A percentile compares a stretch with the other conserved stretches of the same genome.
These are phyloP conservation scores for Colletotrichum limetticola DNA, from an alignment of 2,329 filamentous ascomycete species.

Conservation along the genomic window DNA sequence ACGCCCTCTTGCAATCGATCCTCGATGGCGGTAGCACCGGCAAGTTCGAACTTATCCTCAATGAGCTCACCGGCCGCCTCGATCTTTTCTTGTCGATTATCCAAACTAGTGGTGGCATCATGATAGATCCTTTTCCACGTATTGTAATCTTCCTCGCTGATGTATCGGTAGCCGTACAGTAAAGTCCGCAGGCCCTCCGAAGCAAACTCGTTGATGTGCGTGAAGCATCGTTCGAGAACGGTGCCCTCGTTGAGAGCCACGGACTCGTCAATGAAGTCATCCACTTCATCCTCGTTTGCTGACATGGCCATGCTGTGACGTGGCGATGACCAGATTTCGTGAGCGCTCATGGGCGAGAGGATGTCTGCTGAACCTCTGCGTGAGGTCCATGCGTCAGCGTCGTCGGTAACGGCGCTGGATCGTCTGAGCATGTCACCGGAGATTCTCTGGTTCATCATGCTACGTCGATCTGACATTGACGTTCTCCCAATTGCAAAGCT, in stretches of 20 bases:
- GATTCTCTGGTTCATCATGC: slow-evolving; percentile 38
- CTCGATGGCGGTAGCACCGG: slow-evolving; percentile 91
- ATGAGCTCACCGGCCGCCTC: slow-evolving; percentile 85
- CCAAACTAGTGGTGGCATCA: slow-evolving; percentile 84
- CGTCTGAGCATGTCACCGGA: slow-evolving; percentile 40
- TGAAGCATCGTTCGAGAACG: slow-evolving; percentile 86
- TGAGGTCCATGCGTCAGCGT: slow-evolving; percentile 18
- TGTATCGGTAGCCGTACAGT: slow-evolving; percentile 82
- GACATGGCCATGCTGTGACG: slow-evolving; percentile 51
- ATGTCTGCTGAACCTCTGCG: slow-evolving; percentile 41
- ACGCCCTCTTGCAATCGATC: slow-evolving; percentile 93
- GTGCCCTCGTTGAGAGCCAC: slow-evolving; percentile 69
- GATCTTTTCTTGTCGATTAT: slow-evolving; percentile 81
- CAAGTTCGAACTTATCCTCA: slow-evolving; percentile 83
- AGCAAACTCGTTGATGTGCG: slow-evolving; percentile 89
- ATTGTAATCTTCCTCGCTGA: slow-evolving; percentile 79
- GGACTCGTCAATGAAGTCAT: slow-evolving; percentile 68
- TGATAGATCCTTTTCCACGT: slow-evolving; percentile 82
- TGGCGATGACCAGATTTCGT: slow-evolving; percentile 38
- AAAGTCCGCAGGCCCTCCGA: slow-evolving; percentile 88
- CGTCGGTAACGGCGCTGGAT: slow-evolving; percentile 20
- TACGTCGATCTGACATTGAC: slow-evolving; percentile 35
- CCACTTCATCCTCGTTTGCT: slow-evolving; percentile 54
- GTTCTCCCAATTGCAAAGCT: slow-evolving; percentile 49
- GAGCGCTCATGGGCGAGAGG: slow-evolving; percentile 38